Conservation (phyloP, 345 rosid genomes). For the Chamaenerion angustifolium region DNA sequence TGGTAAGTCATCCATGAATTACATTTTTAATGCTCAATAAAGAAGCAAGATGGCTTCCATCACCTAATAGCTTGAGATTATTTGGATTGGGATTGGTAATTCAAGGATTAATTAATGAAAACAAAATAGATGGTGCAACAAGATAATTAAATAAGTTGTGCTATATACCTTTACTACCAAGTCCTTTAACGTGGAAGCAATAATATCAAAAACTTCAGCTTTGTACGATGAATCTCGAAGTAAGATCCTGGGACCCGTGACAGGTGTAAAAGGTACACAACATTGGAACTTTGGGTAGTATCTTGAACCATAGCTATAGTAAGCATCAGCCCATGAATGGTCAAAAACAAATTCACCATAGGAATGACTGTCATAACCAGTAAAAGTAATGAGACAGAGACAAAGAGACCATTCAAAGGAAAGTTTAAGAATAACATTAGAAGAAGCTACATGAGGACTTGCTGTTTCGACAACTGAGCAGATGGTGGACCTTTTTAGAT, state of each 20-base stretch:
- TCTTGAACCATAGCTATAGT: slow-evolving; percentile 65
- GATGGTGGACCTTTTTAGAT: slow-evolving; percentile 73
- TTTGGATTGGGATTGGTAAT: background rate
- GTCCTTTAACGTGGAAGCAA: slow-evolving; percentile 53
- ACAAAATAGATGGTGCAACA: background rate
- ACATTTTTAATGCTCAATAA: too few species aligned
- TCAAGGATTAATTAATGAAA: background rate
- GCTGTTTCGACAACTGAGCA: slow-evolving; percentile 7
- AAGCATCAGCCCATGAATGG: slow-evolving; percentile 95
- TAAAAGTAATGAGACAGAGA: slow-evolving; percentile 12
- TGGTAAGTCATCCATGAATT: too few species aligned
- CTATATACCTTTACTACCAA: slow-evolving; percentile 49
- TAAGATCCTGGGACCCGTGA: slow-evolving; percentile 84
- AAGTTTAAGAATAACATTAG: slow-evolving; percentile 5
- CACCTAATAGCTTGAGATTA: too few species aligned
- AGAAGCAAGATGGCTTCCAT: too few species aligned
- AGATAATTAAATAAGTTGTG: background rate
- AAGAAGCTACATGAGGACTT: slow-evolving; percentile 6
- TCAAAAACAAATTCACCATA: slow-evolving; percentile 95
- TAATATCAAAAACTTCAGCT: slow-evolving; percentile 61
- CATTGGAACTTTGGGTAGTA: slow-evolving; percentile 93
- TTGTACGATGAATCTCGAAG: slow-evolving; percentile 39
- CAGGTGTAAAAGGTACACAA: slow-evolving; percentile 96
- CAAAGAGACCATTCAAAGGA: background rate
- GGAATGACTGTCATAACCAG: slow-evolving; percentile 55